Evolutionary conservation across 768 basidiomycete species (phyloP).

Genomic region (Agaricus sinodeliciosus): DNA sequence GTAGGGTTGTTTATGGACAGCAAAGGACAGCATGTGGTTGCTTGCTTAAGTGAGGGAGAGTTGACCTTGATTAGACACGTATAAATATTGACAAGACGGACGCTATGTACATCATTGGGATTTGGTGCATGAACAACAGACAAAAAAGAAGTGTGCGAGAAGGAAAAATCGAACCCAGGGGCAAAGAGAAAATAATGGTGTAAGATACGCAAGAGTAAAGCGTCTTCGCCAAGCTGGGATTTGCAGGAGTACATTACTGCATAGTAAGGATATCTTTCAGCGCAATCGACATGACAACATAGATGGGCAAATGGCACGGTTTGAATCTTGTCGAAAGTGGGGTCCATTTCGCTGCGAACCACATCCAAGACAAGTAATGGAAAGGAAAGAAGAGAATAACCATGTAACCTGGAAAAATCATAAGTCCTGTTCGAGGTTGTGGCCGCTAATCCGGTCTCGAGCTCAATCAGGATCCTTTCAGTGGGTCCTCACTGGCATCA

Average conservation of each 20-base stretch:
- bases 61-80: constrained; percentile 50
- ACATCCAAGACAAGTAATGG: constrained; percentile 14
- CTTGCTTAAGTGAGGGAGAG: constrained; percentile 74
- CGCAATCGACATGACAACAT: constrained; percentile 19
- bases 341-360: not conserved
- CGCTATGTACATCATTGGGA: not conserved
- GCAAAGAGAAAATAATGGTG: constrained; percentile 5
- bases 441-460: constrained; percentile 9
- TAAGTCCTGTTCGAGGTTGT: not conserved
- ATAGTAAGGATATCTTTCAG: constrained; percentile 21
- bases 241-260: constrained; percentile 20
- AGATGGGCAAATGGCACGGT: constrained; percentile 18
- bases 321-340: not conserved
- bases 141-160: constrained; percentile 4
- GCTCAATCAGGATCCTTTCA: constrained; percentile 22
- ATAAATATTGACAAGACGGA: constrained; percentile 2
- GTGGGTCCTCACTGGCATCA: constrained; percentile 58
- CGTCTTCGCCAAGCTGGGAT: constrained; percentile 1
- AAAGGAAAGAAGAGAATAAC: not conserved
- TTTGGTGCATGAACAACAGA: constrained; percentile 12
- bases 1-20: constrained; percentile 44
- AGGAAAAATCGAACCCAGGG: constrained; percentile 3
- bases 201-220: constrained; percentile 11
- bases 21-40: constrained; percentile 34
- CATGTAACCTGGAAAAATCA: not conserved